A percentile compares a stretch with the other conserved stretches of the same genome.
Evolutionary conservation across 208 protist genomes (phyloP).

Genomic region (Dictyostelium gargantuum): DNA sequence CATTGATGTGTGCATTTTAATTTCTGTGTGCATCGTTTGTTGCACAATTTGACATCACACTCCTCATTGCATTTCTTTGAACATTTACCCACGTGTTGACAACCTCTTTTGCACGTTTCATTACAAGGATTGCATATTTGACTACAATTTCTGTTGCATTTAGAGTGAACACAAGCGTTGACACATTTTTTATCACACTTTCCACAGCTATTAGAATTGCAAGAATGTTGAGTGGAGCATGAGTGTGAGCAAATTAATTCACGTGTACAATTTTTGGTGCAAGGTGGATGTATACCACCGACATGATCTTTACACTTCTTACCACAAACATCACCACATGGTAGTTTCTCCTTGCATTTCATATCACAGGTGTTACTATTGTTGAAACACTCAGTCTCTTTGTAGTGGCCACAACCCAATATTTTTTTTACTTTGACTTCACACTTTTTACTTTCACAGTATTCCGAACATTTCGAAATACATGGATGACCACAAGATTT

Average conservation of each 20-base stretch:
- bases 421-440: background rate
- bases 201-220: background rate
- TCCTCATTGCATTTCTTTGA: slow-evolving; percentile 40
- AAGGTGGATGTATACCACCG: background rate
- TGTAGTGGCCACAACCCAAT: slow-evolving; percentile 54
- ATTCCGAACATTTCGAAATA: slow-evolving; percentile 11
- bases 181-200: background rate
- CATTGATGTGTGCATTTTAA: slow-evolving; percentile 74
- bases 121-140: slow-evolving; percentile 48
- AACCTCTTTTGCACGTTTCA: background rate
- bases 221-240: background rate
- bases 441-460: slow-evolving; percentile 16
- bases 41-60: slow-evolving; percentile 69
- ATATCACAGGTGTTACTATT: background rate
- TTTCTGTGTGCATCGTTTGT: slow-evolving; percentile 65
- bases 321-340: slow-evolving; percentile 63
- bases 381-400: background rate
- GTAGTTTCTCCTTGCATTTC: slow-evolving; percentile 47
- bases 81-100: slow-evolving; percentile 23
- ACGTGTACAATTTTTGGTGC: slow-evolving; percentile 30
- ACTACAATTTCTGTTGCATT: background rate
- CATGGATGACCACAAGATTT: slow-evolving; percentile 62
- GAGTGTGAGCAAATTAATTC: slow-evolving; percentile 47
- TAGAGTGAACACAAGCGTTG: slow-evolving; percentile 1
- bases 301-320: slow-evolving; percentile 1